These are phyloP conservation scores for Colletotrichum sp. DNA, from an alignment of 2,329 filamentous ascomycete species.

Conservation along the genomic window DNA sequence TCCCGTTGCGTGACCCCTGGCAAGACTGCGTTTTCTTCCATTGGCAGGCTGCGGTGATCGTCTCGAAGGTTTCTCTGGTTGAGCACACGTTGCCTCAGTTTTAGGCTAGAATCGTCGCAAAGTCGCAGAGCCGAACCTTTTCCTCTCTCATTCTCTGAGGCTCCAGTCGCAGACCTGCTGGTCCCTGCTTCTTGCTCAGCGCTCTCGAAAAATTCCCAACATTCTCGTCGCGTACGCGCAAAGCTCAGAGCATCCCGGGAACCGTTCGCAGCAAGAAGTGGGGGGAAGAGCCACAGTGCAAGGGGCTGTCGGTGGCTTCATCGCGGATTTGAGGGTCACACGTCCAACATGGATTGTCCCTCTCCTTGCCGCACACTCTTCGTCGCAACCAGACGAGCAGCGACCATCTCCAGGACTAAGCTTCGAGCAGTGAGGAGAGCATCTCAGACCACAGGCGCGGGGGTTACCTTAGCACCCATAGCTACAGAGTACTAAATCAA, in stretches of 20 bases:
- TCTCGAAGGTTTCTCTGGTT: not conserved
- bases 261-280: not conserved
- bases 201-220: slow-evolving; percentile 3
- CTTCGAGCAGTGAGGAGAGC: not conserved
- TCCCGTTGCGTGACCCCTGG: not conserved
- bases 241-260: slow-evolving; percentile 7
- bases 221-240: slow-evolving; percentile 18
- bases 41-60: not conserved
- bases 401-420: not conserved
- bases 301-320: not conserved
- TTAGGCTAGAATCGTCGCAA: not conserved
- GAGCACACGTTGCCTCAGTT: slow-evolving; percentile 6
- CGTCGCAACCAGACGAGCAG: not conserved
- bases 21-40: not conserved
- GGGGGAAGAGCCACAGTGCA: not conserved
- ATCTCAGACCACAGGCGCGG: not conserved
- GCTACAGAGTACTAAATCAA: not conserved
- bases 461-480: not conserved
- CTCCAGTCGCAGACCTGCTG: not conserved
- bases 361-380: not conserved
- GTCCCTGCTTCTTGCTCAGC: not conserved
- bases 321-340: not conserved
- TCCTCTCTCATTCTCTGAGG: not conserved
- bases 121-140: not conserved
- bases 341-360: not conserved